Base-by-base conservation (phyloP, 495 filamentous ascomycete species). In the Apodospora peruviana region DNA sequence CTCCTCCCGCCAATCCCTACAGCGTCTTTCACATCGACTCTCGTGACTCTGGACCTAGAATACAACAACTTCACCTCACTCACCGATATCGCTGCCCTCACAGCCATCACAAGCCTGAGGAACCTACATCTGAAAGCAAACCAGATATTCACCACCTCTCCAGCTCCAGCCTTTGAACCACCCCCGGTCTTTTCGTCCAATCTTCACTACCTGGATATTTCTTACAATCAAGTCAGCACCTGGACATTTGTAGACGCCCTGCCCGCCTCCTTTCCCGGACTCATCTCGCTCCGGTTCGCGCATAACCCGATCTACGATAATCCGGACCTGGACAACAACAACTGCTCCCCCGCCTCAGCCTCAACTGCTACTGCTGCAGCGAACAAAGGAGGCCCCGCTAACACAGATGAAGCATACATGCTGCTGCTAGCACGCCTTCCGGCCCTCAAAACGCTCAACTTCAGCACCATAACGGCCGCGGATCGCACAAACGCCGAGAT, bases 401-500 rank as follows among this genome's bases (percentile, higher is more conserved):
- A 72, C 57, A 62, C 74, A 75, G 66, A 80, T 69, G 35, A 74
- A 77, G 82, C 85, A 0, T 91, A 86, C 68, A 95, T 96, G 85
- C 76, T 96, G 25, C 89, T 86, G 2, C 62, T 95, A 5, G 85
- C 86, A n/a, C 86, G 90, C 16, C 68, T 96, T 2, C 70, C 80
- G 2, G 65, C 65, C 5, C 77, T 94, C 11, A 75, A 78, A 24
- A 70, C 67, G 0, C 78, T 98, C 12, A 97, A 98, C 65, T 94
- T 85, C 64, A 85, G 82, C 57, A 73, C 69, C 3, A 86, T 98
- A 53, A 80, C 82, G 0, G 49, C 64, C 1, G 76, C 82, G 36
- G 90, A 96, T 52, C 81, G 93, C 17, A 73, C 76, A 39, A 90
- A 97, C 56, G 89, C 87, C 11, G 93, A 98, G 47, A 83, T 90